Evolutionary conservation across 1,284 basidiomycete genomes (phyloP).

Genomic region (Vanrija humicola): DNA sequence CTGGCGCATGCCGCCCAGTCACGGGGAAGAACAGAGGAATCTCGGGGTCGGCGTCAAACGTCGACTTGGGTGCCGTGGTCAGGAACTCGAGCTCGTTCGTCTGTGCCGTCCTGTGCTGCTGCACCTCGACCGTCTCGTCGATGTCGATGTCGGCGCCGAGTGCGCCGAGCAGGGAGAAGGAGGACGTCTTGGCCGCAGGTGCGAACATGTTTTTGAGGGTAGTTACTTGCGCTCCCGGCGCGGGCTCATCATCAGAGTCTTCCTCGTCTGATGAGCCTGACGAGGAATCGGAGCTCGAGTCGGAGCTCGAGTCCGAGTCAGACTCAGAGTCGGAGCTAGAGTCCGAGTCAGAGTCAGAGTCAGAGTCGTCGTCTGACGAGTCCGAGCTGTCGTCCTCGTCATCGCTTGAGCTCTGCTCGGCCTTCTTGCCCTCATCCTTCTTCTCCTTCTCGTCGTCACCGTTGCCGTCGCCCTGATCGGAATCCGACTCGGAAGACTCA

Average conservation of each 20-base stretch:
- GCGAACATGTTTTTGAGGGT: constrained; percentile 2
- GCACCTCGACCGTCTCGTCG: constrained; percentile 42
- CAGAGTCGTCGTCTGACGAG: not conserved
- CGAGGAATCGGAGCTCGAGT: constrained; percentile 1
- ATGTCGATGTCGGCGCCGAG: constrained; percentile 43
- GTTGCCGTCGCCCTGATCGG: not conserved
- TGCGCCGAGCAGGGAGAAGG: constrained; percentile 38
- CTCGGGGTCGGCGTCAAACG: constrained; percentile 30
- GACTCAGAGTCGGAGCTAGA: constrained; percentile 5
- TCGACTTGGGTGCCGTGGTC: constrained; percentile 20
- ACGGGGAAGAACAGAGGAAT: constrained; percentile 44
- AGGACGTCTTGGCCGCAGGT: constrained; percentile 7
- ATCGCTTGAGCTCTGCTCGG: not conserved
- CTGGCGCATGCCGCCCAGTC: constrained; percentile 1
- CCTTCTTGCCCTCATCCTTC: constrained; percentile 3
- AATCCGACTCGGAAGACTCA: constrained; percentile 5
- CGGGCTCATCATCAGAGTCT: constrained; percentile 6
- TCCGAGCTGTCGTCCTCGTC: constrained; percentile 14
- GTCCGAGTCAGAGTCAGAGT: constrained; percentile 13
- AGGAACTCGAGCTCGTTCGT: constrained; percentile 10
- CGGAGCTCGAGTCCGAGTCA: constrained; percentile 2
- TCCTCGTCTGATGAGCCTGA: not conserved
- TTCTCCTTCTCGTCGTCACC: constrained; percentile 1
- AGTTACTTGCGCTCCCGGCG: not conserved
- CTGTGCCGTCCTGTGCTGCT: constrained; percentile 20